These are phyloP conservation scores for Hibiscus syriacus DNA, from an alignment of 345 rosid species.

Conservation along the genomic window DNA sequence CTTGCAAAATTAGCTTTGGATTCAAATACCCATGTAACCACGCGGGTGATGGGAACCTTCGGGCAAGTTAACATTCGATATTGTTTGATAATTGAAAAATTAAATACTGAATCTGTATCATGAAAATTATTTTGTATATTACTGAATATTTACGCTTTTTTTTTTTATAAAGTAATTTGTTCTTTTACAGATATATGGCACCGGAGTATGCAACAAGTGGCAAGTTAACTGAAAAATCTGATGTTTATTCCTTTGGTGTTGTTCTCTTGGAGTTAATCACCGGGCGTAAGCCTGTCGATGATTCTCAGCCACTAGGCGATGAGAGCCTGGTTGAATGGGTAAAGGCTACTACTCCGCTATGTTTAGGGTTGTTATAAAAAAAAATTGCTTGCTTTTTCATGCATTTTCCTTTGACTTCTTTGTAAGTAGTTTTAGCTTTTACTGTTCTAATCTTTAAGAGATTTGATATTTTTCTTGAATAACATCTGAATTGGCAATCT, in stretches of 20 bases:
- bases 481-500: not conserved
- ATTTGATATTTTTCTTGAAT: slow-evolving; percentile 1
- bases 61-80: slow-evolving; percentile 44
- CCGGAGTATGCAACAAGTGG: slow-evolving; percentile 97
- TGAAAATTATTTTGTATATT: not conserved
- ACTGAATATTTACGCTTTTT: slow-evolving; percentile 2
- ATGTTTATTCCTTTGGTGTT: slow-evolving; percentile 93
- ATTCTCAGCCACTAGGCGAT: slow-evolving; percentile 83
- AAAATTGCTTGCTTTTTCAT: not conserved
- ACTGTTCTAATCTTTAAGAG: not conserved
- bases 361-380: not conserved
- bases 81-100: not conserved
- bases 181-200: slow-evolving; percentile 78
- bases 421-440: not conserved
- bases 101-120: not conserved
- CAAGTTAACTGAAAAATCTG: slow-evolving; percentile 90
- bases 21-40: slow-evolving; percentile 78
- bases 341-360: slow-evolving; percentile 11
- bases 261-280: slow-evolving; percentile 94
- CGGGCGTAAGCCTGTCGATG: slow-evolving; percentile 94
- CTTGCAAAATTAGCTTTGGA: slow-evolving; percentile 90
- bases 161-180: slow-evolving; percentile 16
- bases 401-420: not conserved
- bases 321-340: slow-evolving; percentile 99
- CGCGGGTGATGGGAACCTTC: slow-evolving; percentile 98